Evolutionary conservation across 306 rosid genomes (phyloP).

Genomic region (Sphenostylis stenocarpa): DNA sequence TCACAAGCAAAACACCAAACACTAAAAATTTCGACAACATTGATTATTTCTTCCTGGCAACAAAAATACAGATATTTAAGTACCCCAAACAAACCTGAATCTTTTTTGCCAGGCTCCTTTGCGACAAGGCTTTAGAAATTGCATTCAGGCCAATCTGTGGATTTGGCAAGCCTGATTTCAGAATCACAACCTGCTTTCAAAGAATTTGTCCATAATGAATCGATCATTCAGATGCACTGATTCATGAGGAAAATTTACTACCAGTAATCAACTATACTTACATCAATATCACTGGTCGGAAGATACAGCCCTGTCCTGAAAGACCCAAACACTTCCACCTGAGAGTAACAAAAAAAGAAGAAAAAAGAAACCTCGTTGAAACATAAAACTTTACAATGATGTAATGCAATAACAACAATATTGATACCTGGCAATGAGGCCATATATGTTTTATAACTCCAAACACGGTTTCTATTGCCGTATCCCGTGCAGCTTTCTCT

Average conservation of each 20-base stretch:
- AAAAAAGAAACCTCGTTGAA: background rate
- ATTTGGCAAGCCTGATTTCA: slow-evolving; percentile 67
- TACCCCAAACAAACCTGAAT: slow-evolving; percentile 59
- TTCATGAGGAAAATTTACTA: background rate
- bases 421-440: slow-evolving; percentile 80
- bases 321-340: slow-evolving; percentile 98
- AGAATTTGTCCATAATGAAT: slow-evolving; percentile 12
- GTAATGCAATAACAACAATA: background rate
- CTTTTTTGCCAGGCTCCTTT: slow-evolving; percentile 75
- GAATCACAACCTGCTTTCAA: slow-evolving; percentile 75
- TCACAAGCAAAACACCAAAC: slow-evolving; percentile 23
- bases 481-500: slow-evolving; percentile 69
- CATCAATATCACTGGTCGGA: slow-evolving; percentile 93
- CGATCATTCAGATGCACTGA: slow-evolving; percentile 1
- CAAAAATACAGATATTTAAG: slow-evolving; percentile 3
- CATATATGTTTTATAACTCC: slow-evolving; percentile 79
- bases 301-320: slow-evolving; percentile 93
- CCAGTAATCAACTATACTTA: slow-evolving; percentile 40
- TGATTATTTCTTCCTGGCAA: background rate
- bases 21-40: background rate
- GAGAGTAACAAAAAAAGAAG: slow-evolving; percentile 33
- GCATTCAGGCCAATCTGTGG: slow-evolving; percentile 89
- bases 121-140: slow-evolving; percentile 90
- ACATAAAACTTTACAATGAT: background rate
- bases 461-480: slow-evolving; percentile 69